Base-by-base conservation (phyloP, 2,329 filamentous ascomycete species). In the Phialemoniopsis sp. region DNA sequence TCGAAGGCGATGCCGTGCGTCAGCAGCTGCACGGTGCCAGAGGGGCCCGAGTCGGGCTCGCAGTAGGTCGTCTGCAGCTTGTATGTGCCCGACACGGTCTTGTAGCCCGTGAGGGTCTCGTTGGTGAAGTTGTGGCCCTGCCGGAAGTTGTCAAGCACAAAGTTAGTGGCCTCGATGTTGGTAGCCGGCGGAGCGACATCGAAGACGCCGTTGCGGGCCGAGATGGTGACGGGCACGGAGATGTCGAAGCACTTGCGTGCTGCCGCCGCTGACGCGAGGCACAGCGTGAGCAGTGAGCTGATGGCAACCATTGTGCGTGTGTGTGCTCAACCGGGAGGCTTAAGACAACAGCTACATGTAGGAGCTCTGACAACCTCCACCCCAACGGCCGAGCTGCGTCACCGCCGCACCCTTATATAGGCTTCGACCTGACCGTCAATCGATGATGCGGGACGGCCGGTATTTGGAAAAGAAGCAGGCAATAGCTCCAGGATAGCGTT, bases 61-160 rank as follows among this genome's bases (percentile, higher is more conserved):
- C 82, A 86, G 62, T 81, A 82, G 9, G 76, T 78, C 0, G 77
- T 72, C 5, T 68, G 73, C 35, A 85, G 73, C 5, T 73, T 55
- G 59, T 82, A 84, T 17, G 59, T 64, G 26, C 76, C 76, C 2
- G 61, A 54, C 13, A 80, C 58, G 1, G 68, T 74, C 19, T 62
- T 51, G 48, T 75, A 77, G 30, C 67, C 73, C n/a, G 57, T 53
- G 3, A 77, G 54, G 3, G 70, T 48, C 9, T 58, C 50, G 2
- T 61, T 56, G 1, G 68, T 66, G 49, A 67, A 76, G 50, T 81
- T 76, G 32, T 60, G 52, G n/a, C 70, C 70, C 32, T 73, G 68
- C 29, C 63, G 61, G 3, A 65, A 64, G n/a, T 72, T 42, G 39
- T 70, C 63, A 39, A 80, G 58, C 21, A 73, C 57, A 47, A 84